These are phyloP conservation scores for Chalaropsis ovoidea DNA, from an alignment of 2,329 filamentous ascomycete species.

Conservation along the genomic window DNA sequence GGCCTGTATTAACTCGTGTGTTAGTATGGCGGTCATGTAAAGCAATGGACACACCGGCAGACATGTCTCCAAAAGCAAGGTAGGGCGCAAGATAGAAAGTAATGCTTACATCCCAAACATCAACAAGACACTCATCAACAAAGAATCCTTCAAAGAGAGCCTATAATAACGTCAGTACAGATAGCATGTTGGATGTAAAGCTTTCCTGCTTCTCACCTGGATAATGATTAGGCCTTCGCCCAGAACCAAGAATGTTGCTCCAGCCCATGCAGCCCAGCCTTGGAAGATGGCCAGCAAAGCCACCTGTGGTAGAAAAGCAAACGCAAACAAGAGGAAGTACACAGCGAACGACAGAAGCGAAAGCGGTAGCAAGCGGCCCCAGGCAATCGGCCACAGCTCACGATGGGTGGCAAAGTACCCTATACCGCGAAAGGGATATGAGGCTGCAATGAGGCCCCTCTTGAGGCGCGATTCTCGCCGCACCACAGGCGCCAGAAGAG, in stretches of 20 bases:
- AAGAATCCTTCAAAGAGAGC: constrained; percentile 70
- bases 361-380: constrained; percentile 66
- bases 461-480: constrained; percentile 1
- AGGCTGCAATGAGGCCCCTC: constrained; percentile 40
- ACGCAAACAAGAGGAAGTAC: constrained; percentile 76
- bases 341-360: constrained; percentile 73
- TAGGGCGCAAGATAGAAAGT: background rate
- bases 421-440: constrained; percentile 60
- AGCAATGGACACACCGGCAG: background rate
- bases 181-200: background rate
- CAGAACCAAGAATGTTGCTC: constrained; percentile 76
- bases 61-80: constrained; percentile 19
- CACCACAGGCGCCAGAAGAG: constrained; percentile 10
- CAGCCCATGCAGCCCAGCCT: constrained; percentile 77
- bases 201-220: constrained; percentile 28
- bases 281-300: constrained; percentile 86
- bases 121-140: constrained; percentile 66
- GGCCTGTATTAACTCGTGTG: constrained; percentile 35
- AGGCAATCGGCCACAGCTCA: constrained; percentile 73
- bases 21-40: constrained; percentile 2
- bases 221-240: constrained; percentile 68
- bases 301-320: constrained; percentile 79
- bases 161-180: constrained; percentile 12
- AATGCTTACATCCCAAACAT: constrained; percentile 68
- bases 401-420: constrained; percentile 69